Evolutionary conservation across 2,329 filamentous ascomycete genomes (phyloP), one percentile per base, ranked within the genome.

Genomic region (Fusarium udum): DNA sequence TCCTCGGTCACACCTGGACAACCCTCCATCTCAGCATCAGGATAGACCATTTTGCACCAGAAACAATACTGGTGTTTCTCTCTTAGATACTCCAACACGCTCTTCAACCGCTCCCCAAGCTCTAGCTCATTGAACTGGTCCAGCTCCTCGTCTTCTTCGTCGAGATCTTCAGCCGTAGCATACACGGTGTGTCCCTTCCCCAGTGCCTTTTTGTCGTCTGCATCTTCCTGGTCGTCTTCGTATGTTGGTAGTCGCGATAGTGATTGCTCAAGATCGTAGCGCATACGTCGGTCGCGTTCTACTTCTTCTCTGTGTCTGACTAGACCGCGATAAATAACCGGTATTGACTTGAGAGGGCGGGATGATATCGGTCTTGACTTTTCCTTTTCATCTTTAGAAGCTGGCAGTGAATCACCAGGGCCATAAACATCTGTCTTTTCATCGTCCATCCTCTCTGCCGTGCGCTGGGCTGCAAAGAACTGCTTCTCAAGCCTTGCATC

Each of bases 1-100:
- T 97, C 95, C 82, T 98, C 96, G 1, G 91, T 93, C 40, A 92
- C 63, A 2, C 96, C 96, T 1, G 96, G 95, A 85, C 96, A 99
- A 0, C 93, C 95, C 18, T 96, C 94, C 92, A 98, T 91, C 40
- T 85, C 82, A 40, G 84, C 85, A 78, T 94, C 91, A 1, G 91
- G 88, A 80, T 98, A 99, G 59, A 86, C 85, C 82, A 88, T 92
- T 81, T 98, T 98, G 83, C 96, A 99, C 93, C 95, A 99, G 80
- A 98, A 97, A 84, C 96, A 99, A 80, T 99, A 99, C 49, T 87
- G 83, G 78, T 94, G 90, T 78, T 88, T 88, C 55, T 90, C 85
- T 42, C 96, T 88, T 61, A 99, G 81, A 81, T 93, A 91, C 24
- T 84, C 80, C 15, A 97, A 87, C 20, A 97, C 81, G 75, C 85